phyloP scores from a whole-genome alignment of 345 rosid species.

The Ricinus communis region DNA sequence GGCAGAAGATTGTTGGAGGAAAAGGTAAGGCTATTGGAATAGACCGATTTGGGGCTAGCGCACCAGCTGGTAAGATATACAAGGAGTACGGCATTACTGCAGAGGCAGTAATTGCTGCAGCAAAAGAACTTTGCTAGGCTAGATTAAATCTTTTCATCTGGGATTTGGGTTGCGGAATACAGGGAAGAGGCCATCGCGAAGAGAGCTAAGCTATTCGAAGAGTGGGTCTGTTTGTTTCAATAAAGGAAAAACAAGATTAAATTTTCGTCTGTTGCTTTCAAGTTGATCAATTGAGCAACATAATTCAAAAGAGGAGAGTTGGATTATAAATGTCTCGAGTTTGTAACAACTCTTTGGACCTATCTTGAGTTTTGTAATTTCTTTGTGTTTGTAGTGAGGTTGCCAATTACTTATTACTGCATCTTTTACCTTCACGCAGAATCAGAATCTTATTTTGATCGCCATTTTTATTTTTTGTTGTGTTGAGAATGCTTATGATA shows the following conservation, averaged over 20 bases:
- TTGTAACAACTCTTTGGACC: constrained; percentile 17
- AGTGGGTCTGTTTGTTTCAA: constrained; percentile 32
- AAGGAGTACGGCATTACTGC: constrained; percentile 75
- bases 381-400: constrained; percentile 20
- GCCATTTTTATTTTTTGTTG: too few relatives aligned
- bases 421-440: neutral
- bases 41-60: constrained; percentile 91
- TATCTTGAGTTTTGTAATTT: constrained; percentile 32
- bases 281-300: constrained; percentile 26
- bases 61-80: constrained; percentile 80
- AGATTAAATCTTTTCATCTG: constrained; percentile 3
- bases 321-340: too few relatives aligned
- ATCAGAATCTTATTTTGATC: neutral
- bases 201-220: constrained; percentile 14
- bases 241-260: constrained; percentile 13
- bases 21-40: constrained; percentile 85
- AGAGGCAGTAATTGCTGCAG: constrained; percentile 77
- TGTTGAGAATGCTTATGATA: too few relatives aligned
- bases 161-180: constrained; percentile 24
- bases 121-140: constrained; percentile 48
- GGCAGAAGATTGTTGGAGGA: constrained; percentile 70
- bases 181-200: constrained; percentile 12
- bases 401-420: constrained; percentile 6
- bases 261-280: constrained; percentile 27
- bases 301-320: constrained; percentile 22